Conservation (phyloP, 2,329 filamentous ascomycete species). For the Aspergillus brunneoviolaceus region DNA sequence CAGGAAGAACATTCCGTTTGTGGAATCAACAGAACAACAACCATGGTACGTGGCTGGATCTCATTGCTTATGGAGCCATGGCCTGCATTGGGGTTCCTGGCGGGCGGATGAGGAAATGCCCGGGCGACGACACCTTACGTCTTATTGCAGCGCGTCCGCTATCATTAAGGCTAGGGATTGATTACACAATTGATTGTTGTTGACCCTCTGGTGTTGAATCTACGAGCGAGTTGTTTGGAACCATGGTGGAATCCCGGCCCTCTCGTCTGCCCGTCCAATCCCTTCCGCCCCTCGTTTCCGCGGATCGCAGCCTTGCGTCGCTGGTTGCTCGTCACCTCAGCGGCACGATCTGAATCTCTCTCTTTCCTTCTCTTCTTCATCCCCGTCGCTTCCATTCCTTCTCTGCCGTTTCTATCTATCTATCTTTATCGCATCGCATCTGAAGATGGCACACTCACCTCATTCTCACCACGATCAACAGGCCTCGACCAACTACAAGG, state of each 20-base stretch:
- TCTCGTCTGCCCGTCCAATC: conserved; percentile 10
- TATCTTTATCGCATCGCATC: conserved; percentile 4
- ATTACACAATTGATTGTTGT: not conserved
- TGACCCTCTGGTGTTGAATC: not conserved
- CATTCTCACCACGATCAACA: conserved; percentile 39
- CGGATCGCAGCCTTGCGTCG: conserved; percentile 10
- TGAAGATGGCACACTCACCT: conserved; percentile 22
- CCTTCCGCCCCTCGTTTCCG: conserved; percentile 13
- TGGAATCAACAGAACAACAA: conserved; percentile 5
- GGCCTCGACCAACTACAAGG: conserved; percentile 97
- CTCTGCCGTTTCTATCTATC: conserved; percentile 12
- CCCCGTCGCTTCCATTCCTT: conserved; percentile 3
- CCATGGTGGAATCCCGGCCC: conserved; percentile 7
- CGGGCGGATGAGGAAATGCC: conserved; percentile 1
- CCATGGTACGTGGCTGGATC: conserved; percentile 14
- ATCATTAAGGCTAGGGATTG: not conserved
- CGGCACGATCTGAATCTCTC: not conserved
- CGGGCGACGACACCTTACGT: not conserved
- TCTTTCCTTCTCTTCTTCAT: not conserved
- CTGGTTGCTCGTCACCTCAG: conserved; percentile 3
- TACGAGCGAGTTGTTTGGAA: not conserved
- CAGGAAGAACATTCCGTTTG: conserved; percentile 8
- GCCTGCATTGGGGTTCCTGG: not conserved
- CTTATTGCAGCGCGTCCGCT: not conserved
- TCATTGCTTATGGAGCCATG: not conserved